Base-by-base conservation (phyloP, 1,284 basidiomycete genomes). In the Singerocomus inundabilis region DNA sequence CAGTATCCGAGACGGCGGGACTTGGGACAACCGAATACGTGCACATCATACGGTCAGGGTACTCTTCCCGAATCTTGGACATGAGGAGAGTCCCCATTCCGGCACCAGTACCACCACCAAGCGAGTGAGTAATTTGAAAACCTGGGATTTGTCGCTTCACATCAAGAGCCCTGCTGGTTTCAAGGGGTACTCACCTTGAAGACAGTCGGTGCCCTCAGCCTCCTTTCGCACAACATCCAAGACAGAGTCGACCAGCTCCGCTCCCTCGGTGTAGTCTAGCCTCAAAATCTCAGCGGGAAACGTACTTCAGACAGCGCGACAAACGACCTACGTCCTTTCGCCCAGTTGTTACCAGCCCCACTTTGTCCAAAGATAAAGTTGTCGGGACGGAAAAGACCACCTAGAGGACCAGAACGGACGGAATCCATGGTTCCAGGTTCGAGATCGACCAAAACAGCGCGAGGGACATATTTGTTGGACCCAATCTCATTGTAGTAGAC, bases 391-490 rank as follows among this genome's bases (percentile, higher is more conserved):
- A 95, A 98, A 56, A 98, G 85, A 54, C 74, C 72, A 62, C 91
- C 91, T 48, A 92, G 80, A 55, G 88, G 85, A 45, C 91, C 91
- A 57, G 88, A 85, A 70, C 91, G 86, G 63, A 95, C 85, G 58
- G 91, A 90, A 74, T 97, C 93, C 93, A 97, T 96, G 48, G 94
- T 97, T 67, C 94, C 95, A 38, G 95, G 94, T 77, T 97, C 94
- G 57, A 98, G 82, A 73, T 98, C 94, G 67, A 96, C 81, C 66
- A 96, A 79, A 70, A 97, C 91, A 52, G 94, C 93, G 71, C 93
- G 93, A 61, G 95, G 95, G 67, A 98, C 95, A 68, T 97, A 98
- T 79, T 95, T 95, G 80, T 88, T 90, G 55, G 82, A 80, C 60
- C 88, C 88, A 64, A 88, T 87, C 76, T 93, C 91, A 68, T 94